A percentile compares a stretch with the other conserved stretches of the same genome.
phyloP scores from a whole-genome alignment of 2,329 filamentous ascomycete genomes.

The Plenodomus tracheiphilus region DNA sequence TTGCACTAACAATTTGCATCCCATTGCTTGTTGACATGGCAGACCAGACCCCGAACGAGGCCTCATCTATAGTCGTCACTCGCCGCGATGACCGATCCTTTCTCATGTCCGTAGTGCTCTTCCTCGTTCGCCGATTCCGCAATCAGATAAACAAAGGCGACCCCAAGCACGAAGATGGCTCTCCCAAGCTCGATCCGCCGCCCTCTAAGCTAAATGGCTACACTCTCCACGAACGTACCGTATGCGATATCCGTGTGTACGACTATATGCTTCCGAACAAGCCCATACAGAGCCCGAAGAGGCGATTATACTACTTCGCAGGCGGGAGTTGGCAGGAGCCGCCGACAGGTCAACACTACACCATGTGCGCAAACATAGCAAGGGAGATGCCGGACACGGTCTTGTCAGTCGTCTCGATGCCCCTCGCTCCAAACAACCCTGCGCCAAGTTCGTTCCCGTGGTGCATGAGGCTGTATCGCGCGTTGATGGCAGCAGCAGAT shows the following conservation, averaged over 20 bases:
- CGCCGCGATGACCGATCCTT: slow-evolving; percentile 46
- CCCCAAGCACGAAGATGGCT: slow-evolving; percentile 45
- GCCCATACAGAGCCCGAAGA: slow-evolving; percentile 15
- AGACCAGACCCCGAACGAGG: neutral
- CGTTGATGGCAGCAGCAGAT: slow-evolving; percentile 46
- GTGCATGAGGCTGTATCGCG: slow-evolving; percentile 51
- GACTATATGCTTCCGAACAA: slow-evolving; percentile 41
- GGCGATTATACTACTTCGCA: slow-evolving; percentile 57
- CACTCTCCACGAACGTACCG: slow-evolving; percentile 45
- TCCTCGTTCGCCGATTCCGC: slow-evolving; percentile 44
- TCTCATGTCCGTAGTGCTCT: slow-evolving; percentile 45
- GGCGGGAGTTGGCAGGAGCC: slow-evolving; percentile 61
- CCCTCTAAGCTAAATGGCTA: slow-evolving; percentile 39
- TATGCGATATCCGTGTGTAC: slow-evolving; percentile 53
- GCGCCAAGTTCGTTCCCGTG: slow-evolving; percentile 54
- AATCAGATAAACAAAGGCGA: slow-evolving; percentile 36
- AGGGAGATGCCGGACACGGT: slow-evolving; percentile 45
- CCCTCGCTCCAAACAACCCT: slow-evolving; percentile 58
- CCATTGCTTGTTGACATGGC: neutral
- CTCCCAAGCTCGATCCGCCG: slow-evolving; percentile 44
- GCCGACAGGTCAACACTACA: slow-evolving; percentile 57
- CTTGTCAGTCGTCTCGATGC: slow-evolving; percentile 56
- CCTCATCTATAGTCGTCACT: slow-evolving; percentile 36
- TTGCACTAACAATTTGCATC: neutral
- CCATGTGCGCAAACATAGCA: slow-evolving; percentile 52